A percentile compares a stretch with the other conserved stretches of the same genome.
Evolutionary conservation across 139 green algal genomes (phyloP).

Genomic region (Tetradesmus obliquus): DNA sequence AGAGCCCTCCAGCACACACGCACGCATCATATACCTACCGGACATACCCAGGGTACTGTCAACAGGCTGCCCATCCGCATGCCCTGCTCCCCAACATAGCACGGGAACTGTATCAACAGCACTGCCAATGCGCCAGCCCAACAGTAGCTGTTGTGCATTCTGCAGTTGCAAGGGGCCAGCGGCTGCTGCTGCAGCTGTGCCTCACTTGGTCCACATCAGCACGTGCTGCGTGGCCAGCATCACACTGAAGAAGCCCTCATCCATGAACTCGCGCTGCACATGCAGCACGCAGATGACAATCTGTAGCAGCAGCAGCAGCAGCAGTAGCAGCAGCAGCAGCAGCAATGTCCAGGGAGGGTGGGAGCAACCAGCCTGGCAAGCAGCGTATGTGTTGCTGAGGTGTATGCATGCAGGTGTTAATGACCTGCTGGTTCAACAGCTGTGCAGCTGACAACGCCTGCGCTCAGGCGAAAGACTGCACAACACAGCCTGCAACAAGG

Average conservation of each 20-base stretch:
- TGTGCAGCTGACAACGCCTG: not conserved
- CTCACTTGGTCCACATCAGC: slow-evolving; percentile 60
- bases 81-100: not conserved
- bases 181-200: not conserved
- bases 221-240: slow-evolving; percentile 58
- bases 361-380: not conserved
- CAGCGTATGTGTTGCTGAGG: not conserved
- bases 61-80: no score
- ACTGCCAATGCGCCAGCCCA: no score
- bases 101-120: not conserved
- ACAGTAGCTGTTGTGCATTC: no score
- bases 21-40: no score
- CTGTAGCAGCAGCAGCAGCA: slow-evolving; percentile 28
- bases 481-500: no score
- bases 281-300: slow-evolving; percentile 47
- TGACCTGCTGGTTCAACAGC: not conserved
- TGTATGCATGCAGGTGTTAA: not conserved
- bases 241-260: slow-evolving; percentile 51
- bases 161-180: not conserved
- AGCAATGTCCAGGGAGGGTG: not conserved
- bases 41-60: no score
- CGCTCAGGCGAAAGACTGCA: no score
- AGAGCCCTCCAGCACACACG: no score
- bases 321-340: not conserved
- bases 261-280: slow-evolving; percentile 47